These are phyloP conservation scores for Eutrema yunnanense DNA, from an alignment of 345 rosid genomes.

Conservation along the genomic window DNA sequence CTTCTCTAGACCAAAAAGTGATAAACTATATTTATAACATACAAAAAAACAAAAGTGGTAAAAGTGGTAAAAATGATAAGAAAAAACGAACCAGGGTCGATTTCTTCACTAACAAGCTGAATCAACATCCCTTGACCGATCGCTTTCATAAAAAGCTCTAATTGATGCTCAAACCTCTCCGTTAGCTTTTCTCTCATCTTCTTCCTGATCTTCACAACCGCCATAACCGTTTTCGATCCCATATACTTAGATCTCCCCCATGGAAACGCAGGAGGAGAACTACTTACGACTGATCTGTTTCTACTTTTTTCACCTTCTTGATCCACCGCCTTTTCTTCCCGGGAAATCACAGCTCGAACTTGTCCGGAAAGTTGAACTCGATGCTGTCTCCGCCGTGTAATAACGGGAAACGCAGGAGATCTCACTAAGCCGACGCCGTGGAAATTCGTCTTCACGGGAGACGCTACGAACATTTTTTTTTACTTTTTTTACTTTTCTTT, in stretches of 20 bases:
- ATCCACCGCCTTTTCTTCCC: conserved; percentile 53
- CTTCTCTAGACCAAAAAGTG: conserved; percentile 13
- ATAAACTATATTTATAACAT: neutral
- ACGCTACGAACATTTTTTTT: conserved; percentile 34
- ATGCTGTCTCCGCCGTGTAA: conserved; percentile 1
- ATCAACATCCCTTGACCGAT: conserved; percentile 76
- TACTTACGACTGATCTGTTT: conserved; percentile 7
- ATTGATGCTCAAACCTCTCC: conserved; percentile 64
- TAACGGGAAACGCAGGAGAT: conserved; percentile 20
- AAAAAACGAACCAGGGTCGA: conserved; percentile 64
- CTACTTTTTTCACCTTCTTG: conserved; percentile 29
- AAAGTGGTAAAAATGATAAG: neutral
- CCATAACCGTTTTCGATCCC: conserved; percentile 38
- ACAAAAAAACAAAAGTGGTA: neutral
- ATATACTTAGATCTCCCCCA: conserved; percentile 31
- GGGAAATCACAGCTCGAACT: conserved; percentile 52
- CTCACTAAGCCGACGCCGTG: conserved; percentile 30
- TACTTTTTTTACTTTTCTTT: neutral
- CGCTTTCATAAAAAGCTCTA: conserved; percentile 65
- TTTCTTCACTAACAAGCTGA: conserved; percentile 76
- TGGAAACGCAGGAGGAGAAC: conserved; percentile 11
- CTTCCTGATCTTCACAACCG: conserved; percentile 68
- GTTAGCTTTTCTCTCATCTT: conserved; percentile 67
- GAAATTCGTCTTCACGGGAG: conserved; percentile 40
- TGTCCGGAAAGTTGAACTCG: conserved; percentile 2